Base-by-base conservation (phyloP, 225 moss, liverwort and hornwort genomes). In the Physcomitrellopsis africana region DNA sequence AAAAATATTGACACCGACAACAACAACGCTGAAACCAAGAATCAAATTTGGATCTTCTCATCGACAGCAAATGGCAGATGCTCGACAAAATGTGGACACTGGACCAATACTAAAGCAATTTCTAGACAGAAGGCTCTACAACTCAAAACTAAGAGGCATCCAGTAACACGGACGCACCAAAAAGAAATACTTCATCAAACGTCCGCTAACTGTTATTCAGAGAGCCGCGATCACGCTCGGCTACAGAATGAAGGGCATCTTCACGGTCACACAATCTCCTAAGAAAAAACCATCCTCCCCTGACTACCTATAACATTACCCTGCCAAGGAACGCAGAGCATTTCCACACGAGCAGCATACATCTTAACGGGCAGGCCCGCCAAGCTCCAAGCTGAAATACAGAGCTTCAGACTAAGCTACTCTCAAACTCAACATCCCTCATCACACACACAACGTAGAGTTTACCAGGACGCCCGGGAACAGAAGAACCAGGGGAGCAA, bases 41-140 rank as follows among this genome's bases (percentile, higher is more conserved):
- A 52, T 1, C 51, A 78, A 44, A 61, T 67, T 24, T 52, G 62
- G 56, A 73, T 73, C 32, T 46, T 63, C 72, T 56, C 16, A 24
- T 6, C 20, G 47, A 41, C n/a, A 27, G n/a, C 8, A 46, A 57
- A 12, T 19, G 46, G 44, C 26, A 65, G 17, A 77, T 49, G 2
- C 44, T 68, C 26, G 55, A 5, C 1, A 37, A 37, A 37, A 37
- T 37, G 32, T 37, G 32, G 7, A 5, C 32, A 37, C 32, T 37
- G 32, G 32, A 2, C 32, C 32, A 37, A 1, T 37, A 37, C 32
- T 53, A n/a, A n/a, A 11, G 60, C 45, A 67, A 73, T 46, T 78
- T 43, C 56, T 24, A 14, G 14, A 59, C 57, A 45, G 10, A 24
- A 16, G 18, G 22, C 48, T 49, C 55, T 55, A 68, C 14, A 74